Evolutionary conservation across 1,284 basidiomycete genomes (phyloP), one percentile per base, ranked within the genome.

Genomic region (Cerioporus squamosus): DNA sequence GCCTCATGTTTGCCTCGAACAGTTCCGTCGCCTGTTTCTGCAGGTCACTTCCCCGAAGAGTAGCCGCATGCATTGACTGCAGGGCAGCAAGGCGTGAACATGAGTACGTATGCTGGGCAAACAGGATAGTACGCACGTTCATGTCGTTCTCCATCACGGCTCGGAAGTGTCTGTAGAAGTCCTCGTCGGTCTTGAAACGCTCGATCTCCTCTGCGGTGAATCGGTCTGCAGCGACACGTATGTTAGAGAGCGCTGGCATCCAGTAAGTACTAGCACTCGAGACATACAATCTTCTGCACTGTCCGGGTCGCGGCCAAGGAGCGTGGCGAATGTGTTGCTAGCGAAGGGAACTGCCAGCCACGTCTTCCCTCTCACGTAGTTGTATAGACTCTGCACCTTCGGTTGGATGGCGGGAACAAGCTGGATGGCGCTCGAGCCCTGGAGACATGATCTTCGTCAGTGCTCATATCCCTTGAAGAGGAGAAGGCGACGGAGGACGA

Each of bases 401-500:
- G 81, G 77, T 62, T 86, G 85, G 12, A 88, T 70, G 2, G 83
- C 78, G 0, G 86, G 77, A 0, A 88, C 81, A 14, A 87, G 80
- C 64, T 88, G 87, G 29, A 88, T 79, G 2, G 82, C 84, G n/a
- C 84, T 84, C 2, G 85, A 86, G 1, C 86, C 85, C 85, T 86
- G 52, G 9, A 54, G 10, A 6, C 9, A 20, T 26, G 10, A 18
- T n/a, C n/a, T 5, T 42, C 7, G 40, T 42, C 40, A 42, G n/a
- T n/a, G 17, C 23, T 40, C 12, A 46, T 20, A 58, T 24, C 6
- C 9, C 36, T 18, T 48, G n/a, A 1, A 42, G 9, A 10, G 18
- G 5, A 60, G 14, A 18, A 14, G 15, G 18, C 18, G n/a, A 12
- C 12, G 18, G n/a, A 15, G 33, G 6, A 18, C 23, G 20, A 69